Percentiles rank a stretch among this genome's conserved stretches.
These are phyloP conservation scores for Mortierella sp. DNA, from an alignment of 371 early-diverging fungal genomes.

Conservation along the genomic window DNA sequence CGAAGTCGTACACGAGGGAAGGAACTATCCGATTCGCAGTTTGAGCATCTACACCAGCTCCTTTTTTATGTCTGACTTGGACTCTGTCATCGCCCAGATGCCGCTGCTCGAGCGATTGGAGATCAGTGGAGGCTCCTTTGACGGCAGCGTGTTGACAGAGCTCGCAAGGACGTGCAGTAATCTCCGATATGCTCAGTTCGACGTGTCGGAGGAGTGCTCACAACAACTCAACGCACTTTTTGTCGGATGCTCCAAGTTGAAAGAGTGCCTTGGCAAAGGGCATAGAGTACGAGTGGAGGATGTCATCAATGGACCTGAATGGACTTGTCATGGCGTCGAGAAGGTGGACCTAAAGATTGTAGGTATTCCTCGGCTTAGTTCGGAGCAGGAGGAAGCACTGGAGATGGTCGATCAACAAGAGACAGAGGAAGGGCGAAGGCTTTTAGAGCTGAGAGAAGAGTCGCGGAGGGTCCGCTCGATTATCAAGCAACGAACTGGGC, in stretches of 20 bases:
- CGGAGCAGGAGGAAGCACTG: not conserved
- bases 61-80: not conserved
- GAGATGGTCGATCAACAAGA: not conserved
- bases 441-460: not conserved
- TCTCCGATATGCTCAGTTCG: not conserved
- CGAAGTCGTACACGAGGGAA: not conserved
- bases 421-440: not conserved
- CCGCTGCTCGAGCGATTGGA: not conserved
- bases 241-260: not conserved
- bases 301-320: not conserved
- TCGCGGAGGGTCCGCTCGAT: not conserved
- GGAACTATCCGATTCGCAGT: not conserved
- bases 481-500: not conserved
- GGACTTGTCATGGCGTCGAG: not conserved
- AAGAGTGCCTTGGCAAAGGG: not conserved
- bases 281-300: not conserved
- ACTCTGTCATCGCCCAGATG: not conserved
- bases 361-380: not conserved
- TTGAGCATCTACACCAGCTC: not conserved
- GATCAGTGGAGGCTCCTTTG: not conserved
- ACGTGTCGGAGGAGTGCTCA: not conserved
- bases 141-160: not conserved
- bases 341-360: not conserved
- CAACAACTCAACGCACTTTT: not conserved
- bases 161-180: not conserved